Base-by-base conservation (phyloP, 108 stramenopile genomes). In the Skeletonema tropicum region DNA sequence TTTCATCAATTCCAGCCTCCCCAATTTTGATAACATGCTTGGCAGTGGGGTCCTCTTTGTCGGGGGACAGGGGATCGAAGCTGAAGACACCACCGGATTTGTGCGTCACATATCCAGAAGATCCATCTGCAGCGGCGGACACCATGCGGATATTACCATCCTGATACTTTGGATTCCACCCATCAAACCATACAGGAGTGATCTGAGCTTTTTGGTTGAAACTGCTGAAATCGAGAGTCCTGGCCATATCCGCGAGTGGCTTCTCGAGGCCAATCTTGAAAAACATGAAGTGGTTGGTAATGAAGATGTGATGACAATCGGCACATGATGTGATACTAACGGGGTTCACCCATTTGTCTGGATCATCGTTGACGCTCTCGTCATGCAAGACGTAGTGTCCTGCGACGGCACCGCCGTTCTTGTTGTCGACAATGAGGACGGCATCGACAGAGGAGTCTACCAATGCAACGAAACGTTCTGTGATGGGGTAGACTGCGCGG, bases 361-460 rank as follows among this genome's bases (percentile, higher is more conserved):
- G 31, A 1, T 31, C 1, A 11, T 55, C 45, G 31, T 81, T 74
- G 19, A 60, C 17, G 4, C 35, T 41, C 25, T 63, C 58, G 48
- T 71, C 70, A 35, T 81, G 80, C 2, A 81, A 57, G 10, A 75
- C 58, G 49, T 66, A 70, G 70, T 81, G 80, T 11, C 80, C 80
- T 5, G 75, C 80, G 35, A 81, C 74, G 17, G 73, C 74, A 0
- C 80, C 80, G 48, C 67, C 80, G 36, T 70, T 42, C 11, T 81
- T 35, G 6, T 70, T 70, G 45, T 81, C 80, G 39, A 81, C 36
- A 58, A 81, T 81, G 2, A 81, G 74, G 59, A 81, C 38, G 63
- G 80, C 57, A 32, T 81, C 80, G 70, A 81, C 75, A 70, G 68
- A 70, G 48, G 74, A 75, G 59, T 81, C 80, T 65, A 64, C 80